Evolutionary conservation across 345 rosid genomes (phyloP).

Genomic region (Euphorbia lathyris): DNA sequence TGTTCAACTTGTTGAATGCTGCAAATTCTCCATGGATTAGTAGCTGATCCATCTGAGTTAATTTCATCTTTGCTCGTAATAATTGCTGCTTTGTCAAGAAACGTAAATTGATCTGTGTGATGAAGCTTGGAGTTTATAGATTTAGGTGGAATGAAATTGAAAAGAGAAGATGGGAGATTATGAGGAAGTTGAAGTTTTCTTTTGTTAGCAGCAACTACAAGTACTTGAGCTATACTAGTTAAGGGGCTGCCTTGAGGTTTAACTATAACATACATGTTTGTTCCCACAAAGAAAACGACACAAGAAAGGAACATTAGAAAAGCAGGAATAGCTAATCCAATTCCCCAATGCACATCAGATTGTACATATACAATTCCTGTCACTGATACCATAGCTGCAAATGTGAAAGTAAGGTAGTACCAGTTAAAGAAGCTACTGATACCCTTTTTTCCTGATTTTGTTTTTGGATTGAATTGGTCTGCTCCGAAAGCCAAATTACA

Average conservation of each 20-base stretch:
- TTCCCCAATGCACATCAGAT: constrained; percentile 33
- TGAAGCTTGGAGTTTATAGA: constrained; percentile 30
- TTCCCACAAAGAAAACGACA: constrained; percentile 32
- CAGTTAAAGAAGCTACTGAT: constrained; percentile 40
- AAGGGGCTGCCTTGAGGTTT: constrained; percentile 45
- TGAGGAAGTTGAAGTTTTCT: constrained; percentile 15
- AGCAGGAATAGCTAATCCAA: constrained; percentile 38
- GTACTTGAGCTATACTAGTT: constrained; percentile 29
- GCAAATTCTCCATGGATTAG: constrained; percentile 58
- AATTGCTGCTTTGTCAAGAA: constrained; percentile 62
- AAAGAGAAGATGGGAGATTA: constrained; percentile 12
- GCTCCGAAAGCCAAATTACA: constrained; percentile 46
- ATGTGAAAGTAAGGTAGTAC: constrained; percentile 41
- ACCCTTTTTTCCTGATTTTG: constrained; percentile 35
- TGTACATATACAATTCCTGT: constrained; percentile 35
- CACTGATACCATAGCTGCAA: constrained; percentile 26
- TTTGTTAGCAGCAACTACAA: constrained; percentile 32
- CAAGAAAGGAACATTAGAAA: constrained; percentile 37
- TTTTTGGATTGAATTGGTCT: constrained; percentile 37
- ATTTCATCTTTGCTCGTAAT: constrained; percentile 36
- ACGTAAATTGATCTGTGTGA: constrained; percentile 32
- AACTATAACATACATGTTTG: constrained; percentile 34
- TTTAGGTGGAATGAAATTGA: constrained; percentile 21
- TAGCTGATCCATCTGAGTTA: constrained; percentile 44
- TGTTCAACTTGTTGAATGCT: constrained; percentile 71